A percentile compares a stretch with the other conserved stretches of the same genome.
Conservation (phyloP, 2,329 filamentous ascomycete genomes). For the Trichoderma asperellum region DNA sequence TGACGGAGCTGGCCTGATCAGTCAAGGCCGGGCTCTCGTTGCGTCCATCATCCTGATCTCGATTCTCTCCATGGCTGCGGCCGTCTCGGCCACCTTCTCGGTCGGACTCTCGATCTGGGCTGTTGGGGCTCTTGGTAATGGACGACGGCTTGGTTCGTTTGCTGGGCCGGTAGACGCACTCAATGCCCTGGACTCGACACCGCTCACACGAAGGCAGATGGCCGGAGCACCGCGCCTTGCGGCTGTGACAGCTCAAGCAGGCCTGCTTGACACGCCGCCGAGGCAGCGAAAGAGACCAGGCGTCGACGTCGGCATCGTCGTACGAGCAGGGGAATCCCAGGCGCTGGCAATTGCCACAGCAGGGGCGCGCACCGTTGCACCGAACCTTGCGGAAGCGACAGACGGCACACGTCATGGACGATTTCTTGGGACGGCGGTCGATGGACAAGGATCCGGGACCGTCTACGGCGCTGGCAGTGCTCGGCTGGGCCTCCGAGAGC, state of each 20-base stretch:
- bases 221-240: slow-evolving; percentile 63
- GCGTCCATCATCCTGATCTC: slow-evolving; percentile 38
- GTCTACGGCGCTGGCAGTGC: background rate
- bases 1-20: slow-evolving; percentile 41
- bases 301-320: slow-evolving; percentile 51
- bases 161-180: slow-evolving; percentile 58
- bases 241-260: slow-evolving; percentile 60
- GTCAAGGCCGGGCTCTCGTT: slow-evolving; percentile 44
- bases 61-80: background rate
- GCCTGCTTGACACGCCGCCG: slow-evolving; percentile 60
- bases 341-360: slow-evolving; percentile 63
- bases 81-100: slow-evolving; percentile 21
- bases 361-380: slow-evolving; percentile 57
- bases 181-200: slow-evolving; percentile 55
- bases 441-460: slow-evolving; percentile 28
- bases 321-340: slow-evolving; percentile 62
- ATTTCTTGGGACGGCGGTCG: slow-evolving; percentile 47
- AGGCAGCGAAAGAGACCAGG: slow-evolving; percentile 52
- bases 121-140: slow-evolving; percentile 38
- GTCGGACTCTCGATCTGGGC: slow-evolving; percentile 42
- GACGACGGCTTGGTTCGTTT: slow-evolving; percentile 44
- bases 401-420: slow-evolving; percentile 56
- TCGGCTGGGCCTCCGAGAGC: slow-evolving; percentile 21
- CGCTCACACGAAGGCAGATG: slow-evolving; percentile 58
- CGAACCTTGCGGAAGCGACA: slow-evolving; percentile 62